Conservation (phyloP, 148 eudicot genomes). For the Vaccinium myrtillus region DNA sequence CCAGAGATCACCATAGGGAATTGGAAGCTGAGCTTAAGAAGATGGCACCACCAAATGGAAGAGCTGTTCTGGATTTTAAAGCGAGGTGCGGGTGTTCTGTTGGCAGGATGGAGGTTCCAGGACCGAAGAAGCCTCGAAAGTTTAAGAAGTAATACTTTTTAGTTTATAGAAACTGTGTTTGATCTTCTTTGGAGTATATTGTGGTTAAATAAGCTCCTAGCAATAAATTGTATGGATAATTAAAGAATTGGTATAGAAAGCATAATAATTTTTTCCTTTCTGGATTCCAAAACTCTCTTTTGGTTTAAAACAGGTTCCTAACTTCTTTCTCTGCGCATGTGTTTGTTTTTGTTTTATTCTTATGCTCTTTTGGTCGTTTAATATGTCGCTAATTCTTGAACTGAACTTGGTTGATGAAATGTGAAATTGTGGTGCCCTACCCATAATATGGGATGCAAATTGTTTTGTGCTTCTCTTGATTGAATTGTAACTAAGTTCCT, state of each 20-base stretch:
- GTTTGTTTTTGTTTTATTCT: background rate
- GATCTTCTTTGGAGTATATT: background rate
- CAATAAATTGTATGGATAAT: slow-evolving; percentile 11
- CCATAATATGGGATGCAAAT: background rate
- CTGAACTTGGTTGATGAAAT: background rate
- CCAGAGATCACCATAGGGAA: slow-evolving; percentile 68
- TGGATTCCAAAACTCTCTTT: background rate
- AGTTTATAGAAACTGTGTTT: background rate
- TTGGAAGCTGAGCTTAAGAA: slow-evolving; percentile 85
- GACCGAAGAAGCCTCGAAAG: slow-evolving; percentile 63
- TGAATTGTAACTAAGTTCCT: background rate
- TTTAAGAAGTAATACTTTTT: slow-evolving; percentile 55
- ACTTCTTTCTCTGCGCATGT: background rate
- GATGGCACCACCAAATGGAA: slow-evolving; percentile 84
- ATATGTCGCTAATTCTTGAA: background rate
- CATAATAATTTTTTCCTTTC: background rate
- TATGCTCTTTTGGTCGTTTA: background rate
- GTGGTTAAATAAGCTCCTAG: slow-evolving; percentile 8
- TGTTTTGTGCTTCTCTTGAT: background rate
- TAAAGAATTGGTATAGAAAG: background rate
- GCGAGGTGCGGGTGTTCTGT: slow-evolving; percentile 86
- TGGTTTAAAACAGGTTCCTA: background rate
- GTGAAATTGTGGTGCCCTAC: background rate
- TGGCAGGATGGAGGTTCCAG: slow-evolving; percentile 87
- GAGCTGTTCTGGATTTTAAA: slow-evolving; percentile 72